These are phyloP conservation scores for Elongisporangium senticosum DNA, from an alignment of 352 stramenopile genomes.

Conservation along the genomic window DNA sequence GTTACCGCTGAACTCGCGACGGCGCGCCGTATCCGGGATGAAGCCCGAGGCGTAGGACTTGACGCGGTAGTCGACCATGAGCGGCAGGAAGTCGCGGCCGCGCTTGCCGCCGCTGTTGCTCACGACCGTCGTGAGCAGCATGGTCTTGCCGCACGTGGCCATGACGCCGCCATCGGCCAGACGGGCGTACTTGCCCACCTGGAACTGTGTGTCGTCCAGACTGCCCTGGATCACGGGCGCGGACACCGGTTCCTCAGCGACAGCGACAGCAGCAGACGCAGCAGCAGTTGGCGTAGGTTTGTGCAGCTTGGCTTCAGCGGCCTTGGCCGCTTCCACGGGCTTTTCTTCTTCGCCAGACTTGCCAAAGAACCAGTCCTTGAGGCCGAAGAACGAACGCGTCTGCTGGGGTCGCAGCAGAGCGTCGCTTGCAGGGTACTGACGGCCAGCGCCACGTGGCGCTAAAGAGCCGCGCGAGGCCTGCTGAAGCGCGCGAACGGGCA, in stretches of 20 bases:
- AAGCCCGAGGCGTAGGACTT: constrained; percentile 81
- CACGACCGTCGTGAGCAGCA: constrained; percentile 85
- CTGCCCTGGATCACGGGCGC: constrained; percentile 36
- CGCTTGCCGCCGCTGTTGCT: constrained; percentile 44
- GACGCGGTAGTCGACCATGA: constrained; percentile 94
- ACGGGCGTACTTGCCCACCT: constrained; percentile 72
- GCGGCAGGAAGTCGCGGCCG: constrained; percentile 76
- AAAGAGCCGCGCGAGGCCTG: not conserved
- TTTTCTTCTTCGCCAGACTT: constrained; percentile 15
- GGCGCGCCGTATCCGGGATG: constrained; percentile 85
- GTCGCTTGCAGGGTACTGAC: not conserved
- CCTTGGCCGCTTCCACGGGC: constrained; percentile 6
- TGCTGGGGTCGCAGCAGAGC: constrained; percentile 14
- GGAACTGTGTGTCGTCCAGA: constrained; percentile 46
- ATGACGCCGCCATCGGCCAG: constrained; percentile 85
- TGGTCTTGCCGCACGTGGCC: constrained; percentile 71
- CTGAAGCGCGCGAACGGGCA: constrained; percentile 10
- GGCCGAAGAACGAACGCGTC: constrained; percentile 49
- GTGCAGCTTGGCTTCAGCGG: not conserved
- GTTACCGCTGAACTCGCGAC: constrained; percentile 85
- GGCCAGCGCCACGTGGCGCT: not conserved
- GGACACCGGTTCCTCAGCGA: constrained; percentile 5
- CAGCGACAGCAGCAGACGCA: constrained; percentile 1
- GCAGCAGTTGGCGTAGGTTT: constrained; percentile 4
- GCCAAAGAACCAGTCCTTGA: constrained; percentile 63